Conservation (phyloP, 108 stramenopile species). For the Nitzschia putrida region DNA sequence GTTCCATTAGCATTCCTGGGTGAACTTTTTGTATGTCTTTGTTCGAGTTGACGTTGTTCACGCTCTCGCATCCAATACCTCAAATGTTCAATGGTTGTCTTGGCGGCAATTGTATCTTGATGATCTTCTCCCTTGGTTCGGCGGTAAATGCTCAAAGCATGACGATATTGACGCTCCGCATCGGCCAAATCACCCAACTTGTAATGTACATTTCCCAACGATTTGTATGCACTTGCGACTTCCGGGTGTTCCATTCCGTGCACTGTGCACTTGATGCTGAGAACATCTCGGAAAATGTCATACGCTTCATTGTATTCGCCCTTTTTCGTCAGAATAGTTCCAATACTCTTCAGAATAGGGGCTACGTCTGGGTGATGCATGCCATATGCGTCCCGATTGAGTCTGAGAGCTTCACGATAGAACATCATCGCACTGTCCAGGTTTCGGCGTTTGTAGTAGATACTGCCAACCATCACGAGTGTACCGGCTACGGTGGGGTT, state of each 20-base stretch:
- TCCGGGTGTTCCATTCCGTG: conserved; percentile 72
- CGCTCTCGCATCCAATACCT: conserved; percentile 63
- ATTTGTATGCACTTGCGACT: conserved; percentile 77
- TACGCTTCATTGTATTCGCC: conserved; percentile 68
- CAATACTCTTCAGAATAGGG: conserved; percentile 81
- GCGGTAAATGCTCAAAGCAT: conserved; percentile 70
- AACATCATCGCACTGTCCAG: conserved; percentile 79
- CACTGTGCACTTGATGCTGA: conserved; percentile 68
- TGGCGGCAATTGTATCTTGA: conserved; percentile 51
- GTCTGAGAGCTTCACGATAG: conserved; percentile 73
- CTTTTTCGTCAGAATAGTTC: conserved; percentile 72
- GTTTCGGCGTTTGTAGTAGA: conserved; percentile 74
- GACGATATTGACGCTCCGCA: conserved; percentile 73
- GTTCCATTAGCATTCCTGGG: not conserved
- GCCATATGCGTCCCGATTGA: conserved; percentile 78
- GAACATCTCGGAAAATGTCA: conserved; percentile 70
- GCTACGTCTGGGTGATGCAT: conserved; percentile 82
- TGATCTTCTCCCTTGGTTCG: conserved; percentile 69
- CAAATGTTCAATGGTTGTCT: conserved; percentile 61
- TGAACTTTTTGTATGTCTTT: conserved; percentile 29
- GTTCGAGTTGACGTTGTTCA: conserved; percentile 46
- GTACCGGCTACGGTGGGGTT: conserved; percentile 79
- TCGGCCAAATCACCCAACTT: conserved; percentile 71
- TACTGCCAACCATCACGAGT: conserved; percentile 76
- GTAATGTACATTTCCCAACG: conserved; percentile 85